A percentile compares a stretch with the other conserved stretches of the same genome.
phyloP scores from a whole-genome alignment of 176 grass and related monocot species.

The Eremochloa ophiuroides region DNA sequence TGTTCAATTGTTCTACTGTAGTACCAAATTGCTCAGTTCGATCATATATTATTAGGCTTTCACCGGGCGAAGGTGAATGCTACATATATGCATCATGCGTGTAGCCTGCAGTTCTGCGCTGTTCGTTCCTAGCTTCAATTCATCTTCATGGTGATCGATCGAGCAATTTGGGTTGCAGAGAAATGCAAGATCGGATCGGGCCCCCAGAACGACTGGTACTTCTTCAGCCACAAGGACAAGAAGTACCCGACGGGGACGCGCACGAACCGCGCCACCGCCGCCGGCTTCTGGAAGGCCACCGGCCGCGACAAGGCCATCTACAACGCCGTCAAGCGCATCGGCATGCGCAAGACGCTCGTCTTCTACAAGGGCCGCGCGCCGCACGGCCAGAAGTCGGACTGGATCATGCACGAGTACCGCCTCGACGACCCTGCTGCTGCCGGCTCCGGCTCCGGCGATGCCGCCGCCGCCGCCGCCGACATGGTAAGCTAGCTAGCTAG shows the following conservation, averaged over 20 bases:
- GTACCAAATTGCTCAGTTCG: too few relatives aligned
- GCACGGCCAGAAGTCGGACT: slow-evolving; percentile 85
- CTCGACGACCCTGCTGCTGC: slow-evolving; percentile 47
- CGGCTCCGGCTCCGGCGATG: background rate
- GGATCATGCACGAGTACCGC: slow-evolving; percentile 95
- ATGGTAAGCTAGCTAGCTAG: too few relatives aligned
- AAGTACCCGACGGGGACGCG: slow-evolving; percentile 97
- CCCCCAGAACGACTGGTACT: slow-evolving; percentile 98
- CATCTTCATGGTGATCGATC: too few relatives aligned
- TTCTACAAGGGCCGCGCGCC: slow-evolving; percentile 98
- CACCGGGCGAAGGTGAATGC: too few relatives aligned
- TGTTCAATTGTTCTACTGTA: too few relatives aligned
- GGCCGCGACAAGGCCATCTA: slow-evolving; percentile 97
- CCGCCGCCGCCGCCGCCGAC: background rate
- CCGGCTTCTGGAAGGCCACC: slow-evolving; percentile 96
- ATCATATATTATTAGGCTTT: too few relatives aligned
- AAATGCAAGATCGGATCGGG: slow-evolving; percentile 89
- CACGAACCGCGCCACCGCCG: slow-evolving; percentile 85
- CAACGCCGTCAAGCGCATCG: slow-evolving; percentile 74
- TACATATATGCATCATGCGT: too few relatives aligned
- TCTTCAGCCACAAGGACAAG: slow-evolving; percentile 99
- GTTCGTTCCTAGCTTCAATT: too few relatives aligned
- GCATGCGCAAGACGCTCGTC: slow-evolving; percentile 98
- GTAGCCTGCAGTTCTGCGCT: too few relatives aligned
- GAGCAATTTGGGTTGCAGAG: slow-evolving; percentile 36